Evolutionary conservation across 768 basidiomycete genomes (phyloP).

Genomic region (Coprinellus aureogranulatus): DNA sequence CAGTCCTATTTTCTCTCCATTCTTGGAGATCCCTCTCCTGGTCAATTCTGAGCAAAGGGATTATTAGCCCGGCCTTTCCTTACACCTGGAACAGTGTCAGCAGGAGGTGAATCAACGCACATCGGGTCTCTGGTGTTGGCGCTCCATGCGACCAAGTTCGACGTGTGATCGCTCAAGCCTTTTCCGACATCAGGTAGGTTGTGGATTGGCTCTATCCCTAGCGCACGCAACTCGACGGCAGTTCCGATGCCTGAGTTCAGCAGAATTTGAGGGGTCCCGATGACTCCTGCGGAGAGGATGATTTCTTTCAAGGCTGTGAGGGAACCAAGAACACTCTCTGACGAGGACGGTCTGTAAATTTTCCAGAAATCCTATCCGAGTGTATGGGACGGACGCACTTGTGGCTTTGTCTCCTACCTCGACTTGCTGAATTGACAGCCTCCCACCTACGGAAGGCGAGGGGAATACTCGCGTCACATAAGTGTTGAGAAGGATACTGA

Average conservation of each 20-base stretch:
- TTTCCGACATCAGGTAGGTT: conserved; percentile 16
- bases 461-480: neutral
- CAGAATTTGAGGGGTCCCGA: conserved; percentile 24
- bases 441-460: neutral
- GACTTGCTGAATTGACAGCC: neutral
- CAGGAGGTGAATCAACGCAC: neutral
- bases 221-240: conserved; percentile 1
- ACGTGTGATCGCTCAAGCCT: conserved; percentile 16
- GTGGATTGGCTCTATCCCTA: conserved; percentile 9
- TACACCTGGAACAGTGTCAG: neutral
- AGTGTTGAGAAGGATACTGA: conserved; percentile 1
- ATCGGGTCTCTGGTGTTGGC: neutral
- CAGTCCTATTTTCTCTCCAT: neutral
- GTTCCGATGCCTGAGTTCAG: conserved; percentile 24
- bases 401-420: conserved; percentile 2
- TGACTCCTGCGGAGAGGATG: conserved; percentile 27
- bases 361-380: no score
- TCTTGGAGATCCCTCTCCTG: neutral
- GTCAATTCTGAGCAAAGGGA: neutral
- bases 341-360: neutral
- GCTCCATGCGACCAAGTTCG: neutral
- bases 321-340: conserved; percentile 20
- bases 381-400: neutral
- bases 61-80: no score
- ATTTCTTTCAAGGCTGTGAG: conserved; percentile 26